Percentiles rank a stretch among this genome's conserved stretches.
These are phyloP conservation scores for Vanderwaltozyma yarrowii DNA, from an alignment of 805 yeast genomes.

Conservation along the genomic window DNA sequence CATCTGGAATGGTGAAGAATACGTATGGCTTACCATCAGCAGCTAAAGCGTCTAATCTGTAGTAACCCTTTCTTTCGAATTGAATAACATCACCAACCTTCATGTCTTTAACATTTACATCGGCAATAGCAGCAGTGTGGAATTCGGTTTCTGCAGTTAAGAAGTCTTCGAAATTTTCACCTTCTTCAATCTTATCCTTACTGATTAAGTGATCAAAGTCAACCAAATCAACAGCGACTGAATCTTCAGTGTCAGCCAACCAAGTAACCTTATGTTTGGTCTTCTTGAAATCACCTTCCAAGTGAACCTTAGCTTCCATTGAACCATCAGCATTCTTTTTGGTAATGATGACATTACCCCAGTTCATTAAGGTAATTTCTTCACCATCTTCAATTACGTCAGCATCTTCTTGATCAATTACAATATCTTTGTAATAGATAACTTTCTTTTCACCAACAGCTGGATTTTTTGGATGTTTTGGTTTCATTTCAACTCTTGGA, in stretches of 20 bases:
- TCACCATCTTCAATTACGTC: slow-evolving; percentile 68
- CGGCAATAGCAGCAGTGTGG: slow-evolving; percentile 69
- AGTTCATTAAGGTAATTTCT: slow-evolving; percentile 96
- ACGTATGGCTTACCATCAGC: slow-evolving; percentile 54
- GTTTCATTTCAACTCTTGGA: slow-evolving; percentile 59
- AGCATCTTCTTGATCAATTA: slow-evolving; percentile 83
- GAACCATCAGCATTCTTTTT: slow-evolving; percentile 57
- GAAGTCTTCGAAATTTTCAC: slow-evolving; percentile 87
- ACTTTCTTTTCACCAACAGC: slow-evolving; percentile 81
- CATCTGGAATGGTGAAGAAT: slow-evolving; percentile 93
- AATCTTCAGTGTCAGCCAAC: slow-evolving; percentile 77
- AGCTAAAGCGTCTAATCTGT: slow-evolving; percentile 56
- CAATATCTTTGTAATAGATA: slow-evolving; percentile 47
- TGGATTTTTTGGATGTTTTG: slow-evolving; percentile 92
- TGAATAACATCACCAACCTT: slow-evolving; percentile 84
- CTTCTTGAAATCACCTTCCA: slow-evolving; percentile 95
- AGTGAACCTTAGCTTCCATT: slow-evolving; percentile 68
- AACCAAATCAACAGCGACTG: slow-evolving; percentile 63
- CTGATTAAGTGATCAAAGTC: slow-evolving; percentile 93
- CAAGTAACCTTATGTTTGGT: slow-evolving; percentile 92
- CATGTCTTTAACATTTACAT: slow-evolving; percentile 62
- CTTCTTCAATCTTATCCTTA: slow-evolving; percentile 91
- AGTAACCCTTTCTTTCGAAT: slow-evolving; percentile 96
- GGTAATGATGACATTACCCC: slow-evolving; percentile 88
- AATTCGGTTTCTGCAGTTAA: slow-evolving; percentile 82